Evolutionary conservation across 306 rosid species (phyloP), one percentile per base, ranked within the genome.

Genomic region (Vicia sativa): DNA sequence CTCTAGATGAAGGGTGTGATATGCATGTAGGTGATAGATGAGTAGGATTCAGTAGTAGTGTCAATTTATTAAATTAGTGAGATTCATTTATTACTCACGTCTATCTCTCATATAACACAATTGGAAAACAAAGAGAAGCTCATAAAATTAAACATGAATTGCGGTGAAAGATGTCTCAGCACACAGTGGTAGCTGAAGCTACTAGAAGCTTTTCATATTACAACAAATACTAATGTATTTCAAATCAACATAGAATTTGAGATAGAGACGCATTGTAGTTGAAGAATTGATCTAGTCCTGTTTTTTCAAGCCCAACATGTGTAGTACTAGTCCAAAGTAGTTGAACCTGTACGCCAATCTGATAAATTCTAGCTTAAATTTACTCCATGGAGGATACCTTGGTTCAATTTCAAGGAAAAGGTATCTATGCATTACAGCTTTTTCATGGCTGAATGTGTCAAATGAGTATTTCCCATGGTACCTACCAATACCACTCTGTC

Each of bases 401-500:
- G 97, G 83, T 68, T 78, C 95, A 15, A 93, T 58, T 75, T 93
- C 97, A 37, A 82, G 84, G 76, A 65, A 67, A 64, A 86, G 78
- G 16, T 77, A 74, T 82, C 90, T 80, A 10, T 81, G 83, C 87
- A 88, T 6, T 0, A 93, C 77, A 18, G 95, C 89, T 64, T 90
- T 93, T 59, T 93, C 99, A 31, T 93, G 97, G 85, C 97, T 93
- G 79, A 93, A 90, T 1, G 87, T 84, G 44, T 88, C 96, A 28
- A 90, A 90, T 0, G 97, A 83, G 75, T 78, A 90, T 83, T 88
- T 93, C 21, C 99, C 99, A 71, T 93, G 97, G 83, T 93, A 93
- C 84, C 95, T 86, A 14, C 99, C 99, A 38, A 85, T 74, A 13
- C 99, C 97, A 60, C 97, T 88, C 78, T 34, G 85, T 0, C 70